Base-by-base conservation (phyloP, 257 asterid genomes). In the Schizonepeta tenuifolia region DNA sequence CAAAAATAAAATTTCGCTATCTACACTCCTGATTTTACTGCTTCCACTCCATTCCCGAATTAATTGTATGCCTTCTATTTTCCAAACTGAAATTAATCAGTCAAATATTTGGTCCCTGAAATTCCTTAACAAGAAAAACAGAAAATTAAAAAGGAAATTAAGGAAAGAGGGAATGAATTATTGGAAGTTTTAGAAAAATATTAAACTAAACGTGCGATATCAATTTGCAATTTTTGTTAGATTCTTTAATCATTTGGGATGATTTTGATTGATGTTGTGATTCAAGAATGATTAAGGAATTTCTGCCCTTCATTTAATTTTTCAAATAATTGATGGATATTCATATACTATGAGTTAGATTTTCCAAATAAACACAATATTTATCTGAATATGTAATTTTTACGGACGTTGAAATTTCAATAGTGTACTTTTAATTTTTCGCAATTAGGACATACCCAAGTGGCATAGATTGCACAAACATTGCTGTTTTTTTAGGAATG, bases 21-120 rank as follows among this genome's bases (percentile, higher is more conserved):
- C 51, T 54, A 81, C 88, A 78, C 58, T 76, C 83, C 80, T 46
- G 49, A 38, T 69, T 76, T 75, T 69, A 6, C 81, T 72, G 74
- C 55, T 66, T 50, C 79, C 85, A 79, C 21, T 2, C 61, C 56
- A 60, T 18, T 13, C 26, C 62, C 61, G 46, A 14, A 20, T 17
- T 57, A 21, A 9, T 70, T 69, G 49, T 47, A 14, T 33, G 4
- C 3, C 41, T 75, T 64, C 63, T 50, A 70, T 51, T 76, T 76
- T 18, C 49, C 59, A 24, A 15, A 59, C 7, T 5, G 13, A 24
- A 35, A 15, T 65, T 47, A 57, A 73, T 67, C 33, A 6, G 83
- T 71, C 83, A 75, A 70, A 71, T 12, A 31, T 56, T 57, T 10
- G 20, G 46, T 54, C 70, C 76, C 76, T 62, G 57, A 47, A 75